These are phyloP conservation scores for Lachancea fermentati DNA, from an alignment of 805 yeast species.

Conservation along the genomic window DNA sequence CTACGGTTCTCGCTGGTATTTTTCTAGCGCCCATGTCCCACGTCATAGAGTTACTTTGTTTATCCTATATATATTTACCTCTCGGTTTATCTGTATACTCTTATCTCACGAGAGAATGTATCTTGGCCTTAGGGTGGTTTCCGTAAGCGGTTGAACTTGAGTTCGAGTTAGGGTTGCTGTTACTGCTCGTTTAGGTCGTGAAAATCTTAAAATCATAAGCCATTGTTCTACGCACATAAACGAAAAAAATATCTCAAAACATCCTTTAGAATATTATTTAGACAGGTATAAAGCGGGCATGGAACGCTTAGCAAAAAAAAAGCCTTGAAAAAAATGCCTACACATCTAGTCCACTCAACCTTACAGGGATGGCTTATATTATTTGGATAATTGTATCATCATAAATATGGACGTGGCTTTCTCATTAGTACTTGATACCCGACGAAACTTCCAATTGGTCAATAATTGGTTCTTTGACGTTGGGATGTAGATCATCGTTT, in stretches of 20 bases:
- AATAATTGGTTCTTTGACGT: constrained; percentile 59
- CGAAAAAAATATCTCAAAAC: no score
- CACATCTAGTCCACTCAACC: no score
- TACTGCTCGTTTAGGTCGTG: no score
- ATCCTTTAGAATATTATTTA: not conserved
- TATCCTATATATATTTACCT: not conserved
- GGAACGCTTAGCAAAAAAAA: no score
- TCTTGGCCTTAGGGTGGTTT: not conserved
- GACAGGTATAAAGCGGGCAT: not conserved
- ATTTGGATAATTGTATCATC: not conserved
- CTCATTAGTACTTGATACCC: constrained; percentile 38
- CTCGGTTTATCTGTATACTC: no score
- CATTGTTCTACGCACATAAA: no score
- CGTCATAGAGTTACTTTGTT: not conserved
- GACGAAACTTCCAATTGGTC: constrained; percentile 65
- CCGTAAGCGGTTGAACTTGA: no score
- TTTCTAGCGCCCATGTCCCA: not conserved
- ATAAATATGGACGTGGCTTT: not conserved
- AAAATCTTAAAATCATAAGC: no score
- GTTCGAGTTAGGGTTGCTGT: no score
- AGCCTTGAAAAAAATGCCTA: no score
- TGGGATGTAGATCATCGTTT: constrained; percentile 58
- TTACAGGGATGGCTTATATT: no score
- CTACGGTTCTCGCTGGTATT: not conserved
- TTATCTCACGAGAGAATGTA: not conserved